These are phyloP conservation scores for Pulveroboletus sp. DNA, from an alignment of 768 basidiomycete genomes.

Conservation along the genomic window DNA sequence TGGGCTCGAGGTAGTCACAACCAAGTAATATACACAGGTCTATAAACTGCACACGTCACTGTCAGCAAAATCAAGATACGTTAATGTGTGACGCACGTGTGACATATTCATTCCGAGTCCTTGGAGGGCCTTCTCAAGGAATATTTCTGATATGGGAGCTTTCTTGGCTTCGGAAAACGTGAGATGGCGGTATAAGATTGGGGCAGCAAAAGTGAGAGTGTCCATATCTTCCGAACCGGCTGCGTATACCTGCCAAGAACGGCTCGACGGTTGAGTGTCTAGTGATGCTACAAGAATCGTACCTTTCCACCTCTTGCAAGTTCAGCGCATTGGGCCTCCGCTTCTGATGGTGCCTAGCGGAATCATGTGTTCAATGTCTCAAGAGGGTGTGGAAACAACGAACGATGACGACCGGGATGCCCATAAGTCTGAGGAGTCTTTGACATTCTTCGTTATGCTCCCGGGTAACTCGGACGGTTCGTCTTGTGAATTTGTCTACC, in stretches of 20 bases:
- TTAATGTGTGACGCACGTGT: conserved; percentile 43
- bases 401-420: conserved; percentile 91
- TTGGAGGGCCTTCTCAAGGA: conserved; percentile 73
- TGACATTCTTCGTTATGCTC: conserved; percentile 97
- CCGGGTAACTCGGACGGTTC: conserved; percentile 90
- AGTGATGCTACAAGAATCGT: background rate
- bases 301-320: conserved; percentile 95
- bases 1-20: conserved; percentile 99
- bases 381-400: conserved; percentile 25
- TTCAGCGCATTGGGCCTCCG: conserved; percentile 98
- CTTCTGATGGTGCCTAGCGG: conserved; percentile 90
- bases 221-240: conserved; percentile 99
- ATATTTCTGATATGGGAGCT: conserved; percentile 90
- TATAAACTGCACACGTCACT: conserved; percentile 60
- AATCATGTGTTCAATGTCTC: background rate
- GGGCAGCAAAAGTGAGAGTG: conserved; percentile 91
- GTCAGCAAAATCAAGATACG: conserved; percentile 1
- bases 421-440: conserved; percentile 85
- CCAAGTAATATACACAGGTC: conserved; percentile 95
- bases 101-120: conserved; percentile 93
- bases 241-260: conserved; percentile 70
- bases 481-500: conserved; percentile 80
- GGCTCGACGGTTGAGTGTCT: background rate
- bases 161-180: conserved; percentile 99
- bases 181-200: conserved; percentile 89